phyloP scores from a whole-genome alignment of 2,329 filamentous ascomycete species.

The Cordyceps fumosorosea region DNA sequence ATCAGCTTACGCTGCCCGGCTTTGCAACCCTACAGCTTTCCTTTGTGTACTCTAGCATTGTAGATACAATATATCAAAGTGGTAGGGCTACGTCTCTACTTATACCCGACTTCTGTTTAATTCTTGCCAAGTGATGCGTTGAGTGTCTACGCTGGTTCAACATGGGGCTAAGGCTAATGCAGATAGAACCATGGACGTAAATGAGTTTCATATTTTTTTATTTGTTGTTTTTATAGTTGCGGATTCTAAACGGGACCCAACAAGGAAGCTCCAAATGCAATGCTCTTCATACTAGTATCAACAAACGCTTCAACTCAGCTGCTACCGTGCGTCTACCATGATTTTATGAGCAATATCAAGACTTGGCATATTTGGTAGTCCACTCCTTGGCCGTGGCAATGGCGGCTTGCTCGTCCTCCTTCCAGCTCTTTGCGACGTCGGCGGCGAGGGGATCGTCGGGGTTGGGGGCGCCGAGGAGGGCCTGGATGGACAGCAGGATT shows the following conservation, averaged over 20 bases:
- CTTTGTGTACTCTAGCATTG: slow-evolving; percentile 64
- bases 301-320: not conserved
- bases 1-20: slow-evolving; percentile 34
- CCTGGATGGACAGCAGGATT: slow-evolving; percentile 97
- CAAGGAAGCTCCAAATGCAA: slow-evolving; percentile 7
- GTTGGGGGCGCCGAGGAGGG: slow-evolving; percentile 90
- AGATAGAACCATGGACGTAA: not conserved
- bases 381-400: slow-evolving; percentile 90
- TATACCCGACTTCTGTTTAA: slow-evolving; percentile 18
- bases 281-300: not conserved
- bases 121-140: not conserved
- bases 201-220: not conserved
- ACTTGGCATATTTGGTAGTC: slow-evolving; percentile 75
- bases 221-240: not conserved
- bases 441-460: slow-evolving; percentile 97
- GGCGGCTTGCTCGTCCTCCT: slow-evolving; percentile 87
- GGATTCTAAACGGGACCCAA: not conserved
- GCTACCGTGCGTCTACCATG: not conserved
- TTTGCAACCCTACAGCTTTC: slow-evolving; percentile 33
- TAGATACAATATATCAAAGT: slow-evolving; percentile 50
- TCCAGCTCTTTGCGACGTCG: slow-evolving; percentile 96
- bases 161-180: not conserved
- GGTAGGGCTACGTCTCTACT: slow-evolving; percentile 27
- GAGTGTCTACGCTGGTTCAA: not conserved
- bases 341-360: slow-evolving; percentile 21